Evolutionary conservation across 1,284 basidiomycete species (phyloP).

Genomic region (Cutaneotrichosporon sp.): DNA sequence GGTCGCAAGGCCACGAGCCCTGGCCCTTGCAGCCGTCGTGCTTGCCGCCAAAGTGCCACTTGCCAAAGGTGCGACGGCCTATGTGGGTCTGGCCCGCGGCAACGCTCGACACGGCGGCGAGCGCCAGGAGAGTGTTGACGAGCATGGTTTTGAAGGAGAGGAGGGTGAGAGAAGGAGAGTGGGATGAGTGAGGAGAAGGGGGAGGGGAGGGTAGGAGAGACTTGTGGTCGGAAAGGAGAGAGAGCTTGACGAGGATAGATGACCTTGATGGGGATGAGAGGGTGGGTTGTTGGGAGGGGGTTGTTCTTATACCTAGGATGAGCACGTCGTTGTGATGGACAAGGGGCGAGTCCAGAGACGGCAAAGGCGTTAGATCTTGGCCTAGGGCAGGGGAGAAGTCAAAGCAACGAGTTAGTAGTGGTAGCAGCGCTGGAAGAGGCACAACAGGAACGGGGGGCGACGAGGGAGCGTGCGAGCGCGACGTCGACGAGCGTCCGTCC

Average conservation of each 20-base stretch:
- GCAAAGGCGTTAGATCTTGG: too few species aligned
- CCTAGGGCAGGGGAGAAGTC: too few species aligned
- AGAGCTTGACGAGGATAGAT: too few species aligned
- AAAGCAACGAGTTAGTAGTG: too few species aligned
- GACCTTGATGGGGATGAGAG: too few species aligned
- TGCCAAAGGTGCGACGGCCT: too few species aligned
- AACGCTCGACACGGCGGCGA: constrained; percentile 4
- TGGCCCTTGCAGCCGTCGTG: background rate
- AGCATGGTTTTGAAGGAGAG: constrained; percentile 9
- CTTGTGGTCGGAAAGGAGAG: too few species aligned
- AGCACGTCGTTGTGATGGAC: background rate
- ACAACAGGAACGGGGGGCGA: too few species aligned
- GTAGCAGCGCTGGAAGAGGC: too few species aligned
- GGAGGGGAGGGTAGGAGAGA: background rate
- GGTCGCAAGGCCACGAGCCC: background rate
- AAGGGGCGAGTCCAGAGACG: background rate
- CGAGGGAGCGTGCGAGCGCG: too few species aligned
- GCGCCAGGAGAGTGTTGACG: constrained; percentile 7
- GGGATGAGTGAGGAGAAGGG: background rate
- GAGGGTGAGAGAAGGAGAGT: constrained; percentile 3
- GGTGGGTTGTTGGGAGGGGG: background rate
- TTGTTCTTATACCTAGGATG: background rate
- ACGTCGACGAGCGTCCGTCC: too few species aligned
- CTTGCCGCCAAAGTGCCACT: background rate
- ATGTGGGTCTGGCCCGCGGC: background rate